Conservation (phyloP, 371 early-diverging fungal species). For the Mucor lusitanicus region DNA sequence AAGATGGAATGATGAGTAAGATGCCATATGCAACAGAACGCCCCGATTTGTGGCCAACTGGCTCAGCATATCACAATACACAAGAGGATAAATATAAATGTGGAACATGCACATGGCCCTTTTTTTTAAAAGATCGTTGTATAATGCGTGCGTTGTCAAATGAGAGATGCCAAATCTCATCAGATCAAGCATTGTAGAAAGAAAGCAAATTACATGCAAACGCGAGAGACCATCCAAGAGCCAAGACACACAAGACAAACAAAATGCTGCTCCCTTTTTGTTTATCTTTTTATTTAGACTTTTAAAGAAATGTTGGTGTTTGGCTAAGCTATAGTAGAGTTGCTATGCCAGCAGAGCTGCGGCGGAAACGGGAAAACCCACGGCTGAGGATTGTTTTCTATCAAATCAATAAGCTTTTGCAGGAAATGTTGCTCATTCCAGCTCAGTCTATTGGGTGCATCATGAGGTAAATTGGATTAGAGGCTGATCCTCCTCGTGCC, state of each 20-base stretch:
- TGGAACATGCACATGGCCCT: neutral
- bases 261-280: neutral
- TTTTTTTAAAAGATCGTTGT: too few species aligned
- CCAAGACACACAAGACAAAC: neutral
- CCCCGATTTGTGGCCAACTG: constrained; percentile 56
- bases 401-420: neutral
- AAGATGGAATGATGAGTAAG: neutral
- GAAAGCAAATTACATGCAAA: neutral
- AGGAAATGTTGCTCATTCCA: neutral
- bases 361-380: neutral
- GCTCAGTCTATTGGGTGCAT: neutral
- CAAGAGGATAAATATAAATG: constrained; percentile 44
- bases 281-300: neutral
- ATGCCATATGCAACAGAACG: neutral
- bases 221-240: too few species aligned
- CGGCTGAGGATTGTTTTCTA: neutral
- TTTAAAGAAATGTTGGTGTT: neutral
- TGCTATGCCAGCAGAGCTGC: neutral
- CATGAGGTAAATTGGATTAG: neutral
- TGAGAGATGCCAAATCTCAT: neutral
- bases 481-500: too few species aligned
- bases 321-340: neutral
- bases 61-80: constrained; percentile 82
- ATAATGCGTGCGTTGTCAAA: neutral
- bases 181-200: neutral